Evolutionary conservation across 2,329 filamentous ascomycete genomes (phyloP).

Genomic region (Cucurbitaria berberidis): DNA sequence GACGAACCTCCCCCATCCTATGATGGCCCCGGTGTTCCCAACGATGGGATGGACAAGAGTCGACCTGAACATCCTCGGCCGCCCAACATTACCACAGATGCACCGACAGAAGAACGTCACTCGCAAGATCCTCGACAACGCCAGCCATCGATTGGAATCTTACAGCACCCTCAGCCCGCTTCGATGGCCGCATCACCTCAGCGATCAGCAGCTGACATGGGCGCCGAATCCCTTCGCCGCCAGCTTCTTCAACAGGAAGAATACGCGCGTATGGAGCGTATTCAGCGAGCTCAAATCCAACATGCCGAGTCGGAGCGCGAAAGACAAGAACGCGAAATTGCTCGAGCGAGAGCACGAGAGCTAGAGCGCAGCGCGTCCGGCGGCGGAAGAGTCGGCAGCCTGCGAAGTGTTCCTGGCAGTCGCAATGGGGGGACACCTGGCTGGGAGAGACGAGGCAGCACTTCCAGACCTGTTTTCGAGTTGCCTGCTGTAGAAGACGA

Average conservation of each 20-base stretch:
- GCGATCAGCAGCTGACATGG: conserved; percentile 46
- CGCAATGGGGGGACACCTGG: conserved; percentile 30
- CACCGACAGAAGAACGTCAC: conserved; percentile 13
- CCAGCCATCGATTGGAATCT: conserved; percentile 41
- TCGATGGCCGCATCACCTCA: conserved; percentile 49
- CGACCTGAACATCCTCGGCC: conserved; percentile 35
- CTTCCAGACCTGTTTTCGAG: conserved; percentile 37
- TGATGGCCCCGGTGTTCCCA: conserved; percentile 36
- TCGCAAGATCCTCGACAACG: conserved; percentile 33
- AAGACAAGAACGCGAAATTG: conserved; percentile 34
- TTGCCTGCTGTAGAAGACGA: conserved; percentile 52
- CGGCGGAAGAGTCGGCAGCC: conserved; percentile 39
- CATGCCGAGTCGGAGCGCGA: conserved; percentile 35
- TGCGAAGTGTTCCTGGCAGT: conserved; percentile 40
- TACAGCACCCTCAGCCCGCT: conserved; percentile 48
- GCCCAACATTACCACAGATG: conserved; percentile 38
- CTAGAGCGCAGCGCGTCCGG: conserved; percentile 44
- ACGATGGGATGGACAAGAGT: conserved; percentile 42
- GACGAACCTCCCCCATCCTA: conserved; percentile 46
- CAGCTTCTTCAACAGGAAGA: conserved; percentile 45
- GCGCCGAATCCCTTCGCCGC: conserved; percentile 42
- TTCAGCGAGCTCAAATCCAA: conserved; percentile 36
- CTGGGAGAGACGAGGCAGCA: conserved; percentile 36
- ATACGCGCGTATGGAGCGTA: conserved; percentile 39
- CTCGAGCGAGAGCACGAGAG: conserved; percentile 40